Evolutionary conservation across 129 eudicot species (phyloP).

Genomic region (Artemisia argyi): DNA sequence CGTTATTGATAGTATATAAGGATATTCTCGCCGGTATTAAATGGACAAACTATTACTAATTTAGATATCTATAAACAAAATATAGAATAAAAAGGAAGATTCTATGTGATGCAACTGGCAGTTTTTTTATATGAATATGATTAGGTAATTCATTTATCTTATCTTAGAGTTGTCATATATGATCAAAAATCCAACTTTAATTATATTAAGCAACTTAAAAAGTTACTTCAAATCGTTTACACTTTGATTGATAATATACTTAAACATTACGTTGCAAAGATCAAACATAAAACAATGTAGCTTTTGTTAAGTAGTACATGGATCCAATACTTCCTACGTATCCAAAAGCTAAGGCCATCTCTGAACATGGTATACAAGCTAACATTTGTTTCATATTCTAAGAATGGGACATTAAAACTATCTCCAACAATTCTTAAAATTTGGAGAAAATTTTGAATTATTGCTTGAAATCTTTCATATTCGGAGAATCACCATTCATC

Average conservation of each 20-base stretch:
- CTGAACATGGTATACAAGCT: too few relatives aligned
- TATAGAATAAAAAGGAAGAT: not conserved
- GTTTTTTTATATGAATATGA: not conserved
- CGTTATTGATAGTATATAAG: not conserved
- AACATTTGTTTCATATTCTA: too few relatives aligned
- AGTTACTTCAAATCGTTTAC: not conserved
- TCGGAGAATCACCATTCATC: too few relatives aligned
- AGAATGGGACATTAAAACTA: too few relatives aligned
- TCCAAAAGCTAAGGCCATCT: too few relatives aligned
- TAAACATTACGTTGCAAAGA: not conserved
- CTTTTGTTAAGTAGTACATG: not conserved
- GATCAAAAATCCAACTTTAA: not conserved
- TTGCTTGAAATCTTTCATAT: too few relatives aligned
- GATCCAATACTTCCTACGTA: too few relatives aligned
- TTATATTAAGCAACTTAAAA: conserved; percentile 2
- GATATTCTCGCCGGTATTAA: conserved; percentile 11
- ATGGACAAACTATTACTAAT: not conserved
- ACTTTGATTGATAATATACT: not conserved
- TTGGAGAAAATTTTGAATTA: too few relatives aligned
- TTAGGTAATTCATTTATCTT: not conserved
- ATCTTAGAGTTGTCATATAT: not conserved
- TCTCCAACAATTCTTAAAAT: too few relatives aligned
- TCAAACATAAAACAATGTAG: not conserved
- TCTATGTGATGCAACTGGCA: not conserved
- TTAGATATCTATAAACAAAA: not conserved